Evolutionary conservation across 805 yeast genomes (phyloP).

Genomic region (Kodamaea kaohsiungensis): DNA sequence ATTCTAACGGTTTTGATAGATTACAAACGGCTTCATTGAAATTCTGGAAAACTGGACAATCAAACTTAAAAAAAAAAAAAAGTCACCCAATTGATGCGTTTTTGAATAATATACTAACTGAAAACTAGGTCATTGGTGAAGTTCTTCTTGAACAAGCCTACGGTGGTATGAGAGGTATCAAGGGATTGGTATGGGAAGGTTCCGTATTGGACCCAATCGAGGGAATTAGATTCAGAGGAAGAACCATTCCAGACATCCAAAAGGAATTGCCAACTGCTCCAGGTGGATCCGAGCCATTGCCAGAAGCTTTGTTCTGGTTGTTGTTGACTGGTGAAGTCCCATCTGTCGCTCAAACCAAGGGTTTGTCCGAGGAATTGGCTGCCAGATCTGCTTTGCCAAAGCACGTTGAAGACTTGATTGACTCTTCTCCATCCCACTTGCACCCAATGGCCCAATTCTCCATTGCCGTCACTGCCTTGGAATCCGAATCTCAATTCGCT

Average conservation of each 20-base stretch:
- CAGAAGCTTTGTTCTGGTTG: conserved; percentile 79
- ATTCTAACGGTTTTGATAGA: no score
- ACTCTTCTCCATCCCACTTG: conserved; percentile 62
- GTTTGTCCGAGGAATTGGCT: conserved; percentile 61
- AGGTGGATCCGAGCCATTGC: conserved; percentile 63
- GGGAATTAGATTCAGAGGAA: conserved; percentile 79
- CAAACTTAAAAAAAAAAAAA: no score
- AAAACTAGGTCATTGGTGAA: conserved; percentile 42
- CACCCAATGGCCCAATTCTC: conserved; percentile 87
- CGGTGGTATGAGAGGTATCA: conserved; percentile 83
- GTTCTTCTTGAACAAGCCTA: conserved; percentile 46
- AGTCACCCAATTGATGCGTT: no score
- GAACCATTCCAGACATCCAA: conserved; percentile 74
- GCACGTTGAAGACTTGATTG: conserved; percentile 59
- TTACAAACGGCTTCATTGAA: no score
- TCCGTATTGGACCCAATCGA: conserved; percentile 73
- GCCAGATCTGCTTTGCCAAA: conserved; percentile 65
- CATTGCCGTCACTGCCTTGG: conserved; percentile 72
- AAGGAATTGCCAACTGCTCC: conserved; percentile 59
- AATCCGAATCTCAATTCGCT: conserved; percentile 70
- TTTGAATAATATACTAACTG: conserved; percentile 8
- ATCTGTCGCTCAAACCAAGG: conserved; percentile 55
- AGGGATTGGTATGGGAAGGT: conserved; percentile 77
- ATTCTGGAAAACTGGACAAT: no score
- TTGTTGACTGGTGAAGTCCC: conserved; percentile 76